Evolutionary conservation across 2,329 filamentous ascomycete species (phyloP).

Genomic region (Fusarium sp.): DNA sequence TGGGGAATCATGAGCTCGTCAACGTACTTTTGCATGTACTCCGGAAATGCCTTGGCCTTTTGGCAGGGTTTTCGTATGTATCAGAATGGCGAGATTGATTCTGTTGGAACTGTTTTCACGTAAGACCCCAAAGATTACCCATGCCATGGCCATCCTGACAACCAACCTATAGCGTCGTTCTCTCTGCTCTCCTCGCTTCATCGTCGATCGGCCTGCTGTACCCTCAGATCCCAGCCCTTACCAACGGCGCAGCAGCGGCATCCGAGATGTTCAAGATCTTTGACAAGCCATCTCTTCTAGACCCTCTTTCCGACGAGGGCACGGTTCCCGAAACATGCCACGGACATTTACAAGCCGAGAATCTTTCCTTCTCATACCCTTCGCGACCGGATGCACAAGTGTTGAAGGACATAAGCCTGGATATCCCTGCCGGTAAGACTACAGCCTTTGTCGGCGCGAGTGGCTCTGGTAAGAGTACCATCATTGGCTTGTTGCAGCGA

Average conservation of each 20-base stretch:
- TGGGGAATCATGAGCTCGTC: constrained; percentile 51
- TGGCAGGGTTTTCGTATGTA: constrained; percentile 56
- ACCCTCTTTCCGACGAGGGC: constrained; percentile 16
- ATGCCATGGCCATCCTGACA: neutral
- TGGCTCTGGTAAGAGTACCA: constrained; percentile 76
- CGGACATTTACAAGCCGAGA: constrained; percentile 61
- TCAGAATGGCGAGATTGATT: constrained; percentile 49
- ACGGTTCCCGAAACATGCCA: constrained; percentile 17
- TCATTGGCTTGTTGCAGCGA: constrained; percentile 72
- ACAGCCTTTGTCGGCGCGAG: constrained; percentile 78
- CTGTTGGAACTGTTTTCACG: constrained; percentile 54
- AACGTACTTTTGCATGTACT: constrained; percentile 54
- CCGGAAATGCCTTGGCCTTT: constrained; percentile 55
- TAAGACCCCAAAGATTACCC: neutral
- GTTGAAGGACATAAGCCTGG: constrained; percentile 64
- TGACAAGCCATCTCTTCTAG: constrained; percentile 25
- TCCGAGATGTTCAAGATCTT: constrained; percentile 28
- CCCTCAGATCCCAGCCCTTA: constrained; percentile 26
- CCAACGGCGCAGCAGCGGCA: constrained; percentile 30
- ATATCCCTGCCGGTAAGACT: constrained; percentile 67
- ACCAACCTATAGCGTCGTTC: neutral
- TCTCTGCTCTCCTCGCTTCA: constrained; percentile 31
- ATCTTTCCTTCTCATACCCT: constrained; percentile 75
- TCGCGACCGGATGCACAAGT: constrained; percentile 67
- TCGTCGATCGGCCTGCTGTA: constrained; percentile 15